phyloP scores from a whole-genome alignment of 768 basidiomycete species.

The Pisolithus orientalis region DNA sequence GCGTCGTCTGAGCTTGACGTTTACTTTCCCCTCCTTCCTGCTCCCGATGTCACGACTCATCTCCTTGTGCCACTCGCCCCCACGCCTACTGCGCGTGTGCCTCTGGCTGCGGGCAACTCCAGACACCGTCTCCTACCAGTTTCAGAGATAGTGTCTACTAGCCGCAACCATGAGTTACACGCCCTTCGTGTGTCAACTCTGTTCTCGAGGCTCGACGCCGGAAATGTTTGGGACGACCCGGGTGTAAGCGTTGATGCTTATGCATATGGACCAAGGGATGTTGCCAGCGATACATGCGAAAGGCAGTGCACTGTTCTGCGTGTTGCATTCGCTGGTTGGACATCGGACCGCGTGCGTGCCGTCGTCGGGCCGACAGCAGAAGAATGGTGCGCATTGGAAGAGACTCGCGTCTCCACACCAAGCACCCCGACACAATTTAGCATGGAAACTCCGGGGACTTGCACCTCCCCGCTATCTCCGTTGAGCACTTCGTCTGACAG shows the following conservation, averaged over 20 bases:
- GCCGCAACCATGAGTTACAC: slow-evolving; percentile 49
- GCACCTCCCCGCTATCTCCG: not conserved
- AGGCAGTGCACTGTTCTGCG: slow-evolving; percentile 62
- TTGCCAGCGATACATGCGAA: slow-evolving; percentile 19
- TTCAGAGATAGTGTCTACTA: slow-evolving; percentile 44
- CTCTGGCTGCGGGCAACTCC: slow-evolving; percentile 33
- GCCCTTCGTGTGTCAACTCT: slow-evolving; percentile 59
- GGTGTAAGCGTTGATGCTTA: slow-evolving; percentile 52
- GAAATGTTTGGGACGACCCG: slow-evolving; percentile 51
- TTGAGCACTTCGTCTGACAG: slow-evolving; percentile 8
- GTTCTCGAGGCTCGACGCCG: slow-evolving; percentile 65
- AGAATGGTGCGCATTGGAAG: slow-evolving; percentile 74
- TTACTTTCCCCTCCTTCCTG: slow-evolving; percentile 47
- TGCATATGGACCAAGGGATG: slow-evolving; percentile 44
- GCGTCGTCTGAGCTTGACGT: slow-evolving; percentile 44
- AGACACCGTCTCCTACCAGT: slow-evolving; percentile 46
- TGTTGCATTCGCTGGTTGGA: slow-evolving; percentile 73
- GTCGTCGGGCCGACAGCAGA: slow-evolving; percentile 66
- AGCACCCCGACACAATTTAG: slow-evolving; percentile 1
- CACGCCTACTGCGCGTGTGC: slow-evolving; percentile 60
- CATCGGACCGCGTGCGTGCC: slow-evolving; percentile 52
- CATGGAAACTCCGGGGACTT: not conserved
- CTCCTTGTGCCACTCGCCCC: slow-evolving; percentile 76
- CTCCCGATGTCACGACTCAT: slow-evolving; percentile 47
- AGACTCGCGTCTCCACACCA: slow-evolving; percentile 26